A percentile compares a stretch with the other conserved stretches of the same genome.
phyloP scores from a whole-genome alignment of 2,329 filamentous ascomycete species.

The Aulographum hederae region DNA sequence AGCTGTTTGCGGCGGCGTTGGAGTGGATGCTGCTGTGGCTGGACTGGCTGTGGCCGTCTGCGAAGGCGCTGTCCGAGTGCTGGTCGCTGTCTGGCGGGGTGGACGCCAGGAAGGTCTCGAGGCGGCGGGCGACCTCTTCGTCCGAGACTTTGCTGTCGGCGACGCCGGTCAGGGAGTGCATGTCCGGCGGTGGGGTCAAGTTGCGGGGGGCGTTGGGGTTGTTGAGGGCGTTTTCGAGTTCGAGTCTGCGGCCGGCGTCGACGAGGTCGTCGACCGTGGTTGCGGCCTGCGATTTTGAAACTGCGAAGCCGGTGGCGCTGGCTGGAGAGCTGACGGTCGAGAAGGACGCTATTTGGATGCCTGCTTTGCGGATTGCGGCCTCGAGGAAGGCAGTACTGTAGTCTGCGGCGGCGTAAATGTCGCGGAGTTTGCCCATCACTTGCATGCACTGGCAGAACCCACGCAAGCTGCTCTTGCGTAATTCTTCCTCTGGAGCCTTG shows the following conservation, averaged over 20 bases:
- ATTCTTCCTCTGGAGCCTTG: conserved; percentile 59
- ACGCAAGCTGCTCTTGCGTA: conserved; percentile 53
- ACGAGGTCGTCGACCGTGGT: background rate
- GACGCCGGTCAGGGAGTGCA: background rate
- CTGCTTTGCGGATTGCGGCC: conserved; percentile 72
- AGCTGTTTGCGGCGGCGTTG: background rate
- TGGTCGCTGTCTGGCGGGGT: conserved; percentile 25
- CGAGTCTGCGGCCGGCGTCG: background rate
- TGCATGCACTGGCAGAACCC: conserved; percentile 87
- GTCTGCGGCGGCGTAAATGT: conserved; percentile 86
- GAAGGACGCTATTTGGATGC: conserved; percentile 44
- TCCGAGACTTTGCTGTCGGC: conserved; percentile 16
- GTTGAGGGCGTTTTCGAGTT: conserved; percentile 6
- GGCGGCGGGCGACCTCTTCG: conserved; percentile 26
- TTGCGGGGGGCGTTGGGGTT: conserved; percentile 7
- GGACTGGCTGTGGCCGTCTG: background rate
- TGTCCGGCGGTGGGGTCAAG: background rate
- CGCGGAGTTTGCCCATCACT: conserved; percentile 70
- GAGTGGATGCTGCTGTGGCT: background rate
- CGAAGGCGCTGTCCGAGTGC: too few species aligned
- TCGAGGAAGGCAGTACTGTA: conserved; percentile 93
- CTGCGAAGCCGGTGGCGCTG: conserved; percentile 25
- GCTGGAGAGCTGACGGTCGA: conserved; percentile 6
- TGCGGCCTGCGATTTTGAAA: conserved; percentile 6
- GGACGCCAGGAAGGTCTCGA: conserved; percentile 31